These are phyloP conservation scores for Puccinellia tenuiflora DNA, from an alignment of 176 grass and related monocot genomes.

Conservation along the genomic window DNA sequence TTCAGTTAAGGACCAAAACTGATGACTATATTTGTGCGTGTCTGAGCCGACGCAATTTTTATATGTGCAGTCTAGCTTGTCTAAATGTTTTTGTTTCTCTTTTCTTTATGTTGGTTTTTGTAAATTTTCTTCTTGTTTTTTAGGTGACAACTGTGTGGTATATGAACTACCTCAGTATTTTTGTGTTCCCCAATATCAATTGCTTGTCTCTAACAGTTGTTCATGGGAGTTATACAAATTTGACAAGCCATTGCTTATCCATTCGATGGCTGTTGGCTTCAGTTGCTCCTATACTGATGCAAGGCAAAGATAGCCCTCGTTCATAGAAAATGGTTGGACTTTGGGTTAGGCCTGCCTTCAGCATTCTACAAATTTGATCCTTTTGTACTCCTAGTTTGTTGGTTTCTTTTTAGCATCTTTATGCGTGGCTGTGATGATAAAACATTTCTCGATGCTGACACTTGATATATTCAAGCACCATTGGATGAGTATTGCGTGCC, in stretches of 20 bases:
- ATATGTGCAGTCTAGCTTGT: neutral
- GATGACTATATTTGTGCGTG: slow-evolving; percentile 82
- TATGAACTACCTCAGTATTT: neutral
- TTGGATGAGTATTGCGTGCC: slow-evolving; percentile 53
- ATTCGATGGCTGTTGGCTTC: neutral
- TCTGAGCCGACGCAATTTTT: slow-evolving; percentile 44
- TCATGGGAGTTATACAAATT: neutral
- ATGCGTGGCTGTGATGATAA: slow-evolving; percentile 45
- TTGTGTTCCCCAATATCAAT: neutral
- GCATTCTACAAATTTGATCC: neutral
- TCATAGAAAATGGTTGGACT: neutral
- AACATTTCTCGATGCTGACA: slow-evolving; percentile 48
- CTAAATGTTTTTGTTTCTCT: neutral
- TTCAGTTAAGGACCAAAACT: slow-evolving; percentile 26
- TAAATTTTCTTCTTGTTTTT: neutral
- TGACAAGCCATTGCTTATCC: neutral
- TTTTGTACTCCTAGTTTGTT: neutral
- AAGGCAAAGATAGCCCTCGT: slow-evolving; percentile 2
- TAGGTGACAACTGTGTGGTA: neutral
- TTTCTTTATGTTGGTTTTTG: neutral
- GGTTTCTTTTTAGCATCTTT: neutral
- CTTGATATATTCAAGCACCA: slow-evolving; percentile 24
- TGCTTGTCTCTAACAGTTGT: neutral
- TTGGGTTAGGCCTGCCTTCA: slow-evolving; percentile 12
- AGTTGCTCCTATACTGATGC: neutral